Conservation (phyloP, 495 filamentous ascomycete genomes). For the Daldinia caldariorum region DNA sequence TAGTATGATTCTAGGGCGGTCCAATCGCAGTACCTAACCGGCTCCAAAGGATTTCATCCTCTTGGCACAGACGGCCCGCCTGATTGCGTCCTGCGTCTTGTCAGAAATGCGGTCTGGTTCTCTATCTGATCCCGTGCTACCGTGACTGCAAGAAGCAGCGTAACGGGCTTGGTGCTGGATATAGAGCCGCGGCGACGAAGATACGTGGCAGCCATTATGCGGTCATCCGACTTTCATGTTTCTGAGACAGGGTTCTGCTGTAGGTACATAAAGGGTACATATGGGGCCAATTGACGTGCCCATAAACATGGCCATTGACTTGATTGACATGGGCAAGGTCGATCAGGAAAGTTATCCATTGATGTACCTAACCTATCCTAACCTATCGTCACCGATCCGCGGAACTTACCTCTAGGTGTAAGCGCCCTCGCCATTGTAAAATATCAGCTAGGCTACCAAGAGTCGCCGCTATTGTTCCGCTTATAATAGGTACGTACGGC, state of each 20-base stretch:
- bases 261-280: neutral
- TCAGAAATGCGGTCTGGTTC: slow-evolving; percentile 42
- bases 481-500: neutral
- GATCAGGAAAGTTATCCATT: neutral
- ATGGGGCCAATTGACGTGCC: neutral
- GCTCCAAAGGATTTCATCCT: slow-evolving; percentile 29
- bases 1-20: slow-evolving; percentile 25
- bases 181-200: slow-evolving; percentile 16
- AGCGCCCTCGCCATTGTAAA: neutral
- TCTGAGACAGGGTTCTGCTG: slow-evolving; percentile 18
- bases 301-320: neutral
- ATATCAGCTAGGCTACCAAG: neutral
- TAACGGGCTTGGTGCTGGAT: slow-evolving; percentile 19
- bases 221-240: slow-evolving; percentile 35
- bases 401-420: slow-evolving; percentile 16
- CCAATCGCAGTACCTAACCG: slow-evolving; percentile 26
- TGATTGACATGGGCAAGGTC: slow-evolving; percentile 7
- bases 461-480: neutral
- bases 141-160: slow-evolving; percentile 20
- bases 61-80: slow-evolving; percentile 40
- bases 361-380: neutral
- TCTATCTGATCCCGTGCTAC: slow-evolving; percentile 16
- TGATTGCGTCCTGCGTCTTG: slow-evolving; percentile 39
- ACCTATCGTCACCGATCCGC: neutral
- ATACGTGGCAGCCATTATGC: slow-evolving; percentile 42